Evolutionary conservation across 73 alveolate genomes (phyloP), one percentile per base, ranked within the genome.

Genomic region (Effrenium voratum): DNA sequence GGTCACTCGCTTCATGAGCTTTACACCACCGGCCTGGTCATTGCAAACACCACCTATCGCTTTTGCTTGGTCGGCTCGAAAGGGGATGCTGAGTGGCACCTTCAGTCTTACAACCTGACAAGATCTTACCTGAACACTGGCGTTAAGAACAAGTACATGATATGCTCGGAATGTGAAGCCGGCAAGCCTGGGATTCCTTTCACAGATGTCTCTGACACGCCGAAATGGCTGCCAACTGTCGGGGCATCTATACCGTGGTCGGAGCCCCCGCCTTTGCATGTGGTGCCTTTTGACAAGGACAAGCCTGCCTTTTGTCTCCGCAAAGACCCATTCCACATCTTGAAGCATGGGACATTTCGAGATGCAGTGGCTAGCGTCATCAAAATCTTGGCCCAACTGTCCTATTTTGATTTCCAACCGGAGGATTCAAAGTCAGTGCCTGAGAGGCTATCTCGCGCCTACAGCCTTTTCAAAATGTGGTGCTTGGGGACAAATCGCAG

Each of bases 11-110:
- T 84, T 26, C 5, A 34, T 12, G 16, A 12, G 13, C 55, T 82
- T 38, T 82, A n/a, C 36, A 26, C 34, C 40, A 45, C 5, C 12
- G 93, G 93, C 5, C 28, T 52, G 4, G 93, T 49, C 32, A 40
- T 52, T 10, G 15, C 2, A 8, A 3, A 12, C 0, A n/a, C 5
- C 34, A 49, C 55, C 40, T 82, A 15, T 41, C 16, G 50, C 26
- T 47, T 82, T n/a, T 75, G 77, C 15, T 36, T 82, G 59, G 40
- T 82, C 32, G 93, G 93, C 15, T 75, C 49, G 43, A 82, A 82
- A 52, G 93, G 93, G 26, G 93, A 82, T 22, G 73, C 93, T 52
- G 93, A 82, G 38, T 82, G 46, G 46, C 93, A 82, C 50, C 50
- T 82, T 12, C 77, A 82, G 4, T 49, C 77, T n/a, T 75, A 55